Conservation (phyloP, 176 grass and related monocot genomes). For the Themeda triandra region DNA sequence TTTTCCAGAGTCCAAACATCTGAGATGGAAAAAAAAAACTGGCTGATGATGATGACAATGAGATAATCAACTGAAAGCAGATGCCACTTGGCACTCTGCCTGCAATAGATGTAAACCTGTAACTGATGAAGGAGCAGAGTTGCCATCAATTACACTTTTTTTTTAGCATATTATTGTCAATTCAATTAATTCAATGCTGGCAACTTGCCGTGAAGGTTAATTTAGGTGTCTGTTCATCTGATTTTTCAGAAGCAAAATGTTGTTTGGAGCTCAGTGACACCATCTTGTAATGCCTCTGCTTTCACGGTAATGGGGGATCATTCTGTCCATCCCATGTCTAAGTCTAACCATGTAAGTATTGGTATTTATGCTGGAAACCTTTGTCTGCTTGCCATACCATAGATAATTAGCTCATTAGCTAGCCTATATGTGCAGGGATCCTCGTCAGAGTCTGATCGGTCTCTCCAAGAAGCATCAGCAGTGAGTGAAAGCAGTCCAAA, state of each 20-base stretch:
- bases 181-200: slow-evolving; percentile 19
- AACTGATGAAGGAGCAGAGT: background rate
- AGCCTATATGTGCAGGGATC: slow-evolving; percentile 29
- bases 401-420: slow-evolving; percentile 28
- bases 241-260: slow-evolving; percentile 21
- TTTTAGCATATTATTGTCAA: background rate
- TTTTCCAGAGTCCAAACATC: background rate
- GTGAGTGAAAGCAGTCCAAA: slow-evolving; percentile 59
- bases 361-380: slow-evolving; percentile 40
- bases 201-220: slow-evolving; percentile 14
- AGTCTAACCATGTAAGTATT: slow-evolving; percentile 46
- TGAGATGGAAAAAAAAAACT: background rate
- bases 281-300: slow-evolving; percentile 16
- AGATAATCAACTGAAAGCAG: background rate
- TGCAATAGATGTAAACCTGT: background rate
- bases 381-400: slow-evolving; percentile 14
- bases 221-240: slow-evolving; percentile 11
- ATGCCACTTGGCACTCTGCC: background rate
- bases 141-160: background rate
- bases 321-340: slow-evolving; percentile 34
- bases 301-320: slow-evolving; percentile 47
- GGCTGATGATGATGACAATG: background rate
- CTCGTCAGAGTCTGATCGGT: slow-evolving; percentile 46
- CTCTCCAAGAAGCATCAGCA: slow-evolving; percentile 68
- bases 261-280: slow-evolving; percentile 34